Conservation (phyloP, 2,329 filamentous ascomycete species). For the Davidsoniella eucalypti region DNA sequence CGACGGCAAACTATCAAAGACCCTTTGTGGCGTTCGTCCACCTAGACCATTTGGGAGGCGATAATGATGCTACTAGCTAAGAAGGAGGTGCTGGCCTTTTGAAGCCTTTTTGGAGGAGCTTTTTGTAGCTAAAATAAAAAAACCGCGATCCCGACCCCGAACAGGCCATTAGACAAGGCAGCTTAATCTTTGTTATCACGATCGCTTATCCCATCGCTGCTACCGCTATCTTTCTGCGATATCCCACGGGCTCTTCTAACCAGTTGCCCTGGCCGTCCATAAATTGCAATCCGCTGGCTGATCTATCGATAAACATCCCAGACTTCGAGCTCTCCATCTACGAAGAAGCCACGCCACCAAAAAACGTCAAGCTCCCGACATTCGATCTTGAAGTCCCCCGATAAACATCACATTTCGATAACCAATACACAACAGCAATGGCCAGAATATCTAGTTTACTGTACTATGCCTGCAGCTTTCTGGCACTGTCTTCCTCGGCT, state of each 20-base stretch:
- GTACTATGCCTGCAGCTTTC: constrained; percentile 40
- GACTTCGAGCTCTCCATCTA: not conserved
- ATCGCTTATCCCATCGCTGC: too few species aligned
- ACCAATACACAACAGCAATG: constrained; percentile 2
- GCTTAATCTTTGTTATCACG: too few species aligned
- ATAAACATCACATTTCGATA: not conserved
- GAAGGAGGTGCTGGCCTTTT: constrained; percentile 9
- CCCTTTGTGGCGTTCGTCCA: not conserved
- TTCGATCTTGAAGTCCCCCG: not conserved
- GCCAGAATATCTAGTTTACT: constrained; percentile 23
- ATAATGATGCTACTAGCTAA: not conserved
- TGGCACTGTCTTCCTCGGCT: constrained; percentile 36
- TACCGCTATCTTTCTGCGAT: too few species aligned
- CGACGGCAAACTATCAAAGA: too few species aligned
- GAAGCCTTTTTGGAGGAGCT: not conserved
- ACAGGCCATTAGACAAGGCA: not conserved
- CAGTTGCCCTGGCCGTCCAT: too few species aligned
- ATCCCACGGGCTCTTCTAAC: too few species aligned
- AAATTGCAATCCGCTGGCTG: too few species aligned
- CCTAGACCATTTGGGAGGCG: too few species aligned
- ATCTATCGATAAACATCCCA: too few species aligned
- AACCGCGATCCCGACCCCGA: not conserved
- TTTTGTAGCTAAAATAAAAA: not conserved
- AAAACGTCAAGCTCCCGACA: not conserved
- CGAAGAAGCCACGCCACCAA: not conserved